Percentiles rank a stretch among this genome's conserved stretches.
Evolutionary conservation across 2,329 filamentous ascomycete genomes (phyloP).

Genomic region (Pyrenophora tritici-repentis): DNA sequence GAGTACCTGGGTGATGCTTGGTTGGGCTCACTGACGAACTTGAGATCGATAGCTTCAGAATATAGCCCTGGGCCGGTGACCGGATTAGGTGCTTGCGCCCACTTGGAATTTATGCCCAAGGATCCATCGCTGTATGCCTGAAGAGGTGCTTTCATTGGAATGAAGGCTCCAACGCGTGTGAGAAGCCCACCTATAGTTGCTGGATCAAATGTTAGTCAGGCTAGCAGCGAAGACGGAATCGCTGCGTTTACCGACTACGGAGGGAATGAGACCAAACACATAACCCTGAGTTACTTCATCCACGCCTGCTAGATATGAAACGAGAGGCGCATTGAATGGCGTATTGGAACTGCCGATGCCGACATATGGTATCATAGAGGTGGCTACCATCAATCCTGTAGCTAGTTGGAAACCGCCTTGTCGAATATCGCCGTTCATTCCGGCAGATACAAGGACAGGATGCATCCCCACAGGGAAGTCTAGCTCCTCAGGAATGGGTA

Average conservation of each 20-base stretch:
- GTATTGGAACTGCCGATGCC: constrained; percentile 2
- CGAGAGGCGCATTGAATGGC: constrained; percentile 9
- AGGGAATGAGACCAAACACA: constrained; percentile 5
- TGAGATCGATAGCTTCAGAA: constrained; percentile 12
- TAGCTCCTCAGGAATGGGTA: constrained; percentile 1
- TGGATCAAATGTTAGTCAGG: neutral
- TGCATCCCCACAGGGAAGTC: constrained; percentile 8
- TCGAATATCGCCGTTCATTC: constrained; percentile 7
- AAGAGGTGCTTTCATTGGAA: constrained; percentile 5
- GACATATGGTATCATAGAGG: constrained; percentile 10
- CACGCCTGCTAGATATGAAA: constrained; percentile 6
- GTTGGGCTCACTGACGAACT: constrained; percentile 8
- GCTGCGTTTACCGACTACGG: constrained; percentile 6
- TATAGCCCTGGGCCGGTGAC: constrained; percentile 11
- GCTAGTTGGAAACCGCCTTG: constrained; percentile 9
- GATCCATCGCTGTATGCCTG: constrained; percentile 6
- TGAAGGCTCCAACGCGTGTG: constrained; percentile 10
- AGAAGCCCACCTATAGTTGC: constrained; percentile 9
- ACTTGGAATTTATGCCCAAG: constrained; percentile 10
- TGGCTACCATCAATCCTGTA: constrained; percentile 3
- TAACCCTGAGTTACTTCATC: constrained; percentile 6
- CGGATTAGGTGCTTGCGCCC: constrained; percentile 10
- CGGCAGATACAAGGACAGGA: constrained; percentile 8
- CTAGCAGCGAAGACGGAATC: too few species aligned
- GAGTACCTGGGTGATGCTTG: constrained; percentile 5